A percentile compares a stretch with the other conserved stretches of the same genome.
Evolutionary conservation across 352 stramenopile genomes (phyloP).

Genomic region (Pythium phragmitis): DNA sequence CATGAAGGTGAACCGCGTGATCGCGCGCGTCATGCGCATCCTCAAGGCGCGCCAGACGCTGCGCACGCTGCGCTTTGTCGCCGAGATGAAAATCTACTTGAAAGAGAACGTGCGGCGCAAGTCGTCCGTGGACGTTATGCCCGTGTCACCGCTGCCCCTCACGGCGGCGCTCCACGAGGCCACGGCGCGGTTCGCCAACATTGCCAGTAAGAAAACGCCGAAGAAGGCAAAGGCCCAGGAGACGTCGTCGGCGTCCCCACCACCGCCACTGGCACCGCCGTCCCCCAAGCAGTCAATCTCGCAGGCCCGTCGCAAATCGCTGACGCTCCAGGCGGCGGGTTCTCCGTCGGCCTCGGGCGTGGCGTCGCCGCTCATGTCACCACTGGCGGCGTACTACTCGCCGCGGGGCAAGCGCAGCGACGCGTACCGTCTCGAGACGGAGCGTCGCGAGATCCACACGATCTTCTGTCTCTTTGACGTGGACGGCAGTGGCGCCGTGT

Average conservation of each 20-base stretch:
- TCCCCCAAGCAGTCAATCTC: too few species aligned
- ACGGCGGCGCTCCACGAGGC: too few species aligned
- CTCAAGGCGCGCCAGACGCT: conserved; percentile 67
- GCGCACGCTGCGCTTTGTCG: conserved; percentile 66
- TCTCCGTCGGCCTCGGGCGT: too few species aligned
- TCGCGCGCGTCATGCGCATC: conserved; percentile 61
- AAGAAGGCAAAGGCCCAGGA: too few species aligned
- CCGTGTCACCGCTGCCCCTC: too few species aligned
- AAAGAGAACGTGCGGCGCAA: conserved; percentile 42
- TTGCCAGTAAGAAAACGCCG: too few species aligned
- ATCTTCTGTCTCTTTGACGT: conserved; percentile 72
- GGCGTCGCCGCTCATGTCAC: too few species aligned
- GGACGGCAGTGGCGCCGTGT: conserved; percentile 59
- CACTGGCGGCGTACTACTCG: neutral
- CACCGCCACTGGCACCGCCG: too few species aligned
- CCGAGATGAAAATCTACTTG: conserved; percentile 80
- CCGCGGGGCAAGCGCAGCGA: neutral
- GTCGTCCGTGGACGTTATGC: neutral
- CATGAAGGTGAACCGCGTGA: conserved; percentile 62
- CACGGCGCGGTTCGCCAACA: neutral
- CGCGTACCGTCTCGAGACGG: conserved; percentile 31
- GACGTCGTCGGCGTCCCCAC: too few species aligned
- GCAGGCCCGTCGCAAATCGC: too few species aligned
- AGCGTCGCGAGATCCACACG: conserved; percentile 67
- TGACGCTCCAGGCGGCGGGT: too few species aligned